Evolutionary conservation across 306 rosid genomes (phyloP), one percentile per base, ranked within the genome.

Genomic region (Lablab purpureus): DNA sequence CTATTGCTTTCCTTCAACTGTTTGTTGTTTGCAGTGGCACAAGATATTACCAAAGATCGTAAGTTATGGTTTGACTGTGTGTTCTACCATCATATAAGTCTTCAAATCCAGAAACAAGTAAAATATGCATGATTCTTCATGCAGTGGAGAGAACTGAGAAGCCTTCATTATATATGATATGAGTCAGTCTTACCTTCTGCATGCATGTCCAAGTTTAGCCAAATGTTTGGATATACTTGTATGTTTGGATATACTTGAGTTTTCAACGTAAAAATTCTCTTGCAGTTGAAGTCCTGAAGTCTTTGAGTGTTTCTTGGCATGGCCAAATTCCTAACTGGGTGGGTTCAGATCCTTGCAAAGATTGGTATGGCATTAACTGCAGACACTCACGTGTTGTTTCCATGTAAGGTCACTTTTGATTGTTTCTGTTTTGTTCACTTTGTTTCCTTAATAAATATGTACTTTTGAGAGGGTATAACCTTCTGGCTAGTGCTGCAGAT

Each of bases 401-500:
- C 80, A 76, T 85, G 85, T 85, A 77, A 75, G 28, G 18, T 23
- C 30, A 75, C 59, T 59, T 34, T 49, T 3, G 41, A 56, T 21
- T 6, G 64, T 56, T 49, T 46, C 21, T 7, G 5, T 27, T 7
- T 52, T 43, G 4, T 45, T n/a, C 62, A 45, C 18, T 7, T 34
- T 74, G 30, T 71, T 5, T 23, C 6, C 19, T 25, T 2, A 28
- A 23, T 41, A 40, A 25, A 55, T 73, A 65, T 49, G 7, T 49
- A 32, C 64, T 79, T 60, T 56, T 59, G 19, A 45, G 47, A 67
- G 59, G 17, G 51, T 32, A 12, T 46, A 69, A 75, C 72, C 5
- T 75, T 23, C 47, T 75, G 56, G 77, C 49, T 47, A 49, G 71
- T 59, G n/a, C 83, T 77, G 50, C 88, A 89, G 91, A 85, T 73